Conservation (phyloP, 2,329 filamentous ascomycete genomes). For the Trichophyton benhamiae region DNA sequence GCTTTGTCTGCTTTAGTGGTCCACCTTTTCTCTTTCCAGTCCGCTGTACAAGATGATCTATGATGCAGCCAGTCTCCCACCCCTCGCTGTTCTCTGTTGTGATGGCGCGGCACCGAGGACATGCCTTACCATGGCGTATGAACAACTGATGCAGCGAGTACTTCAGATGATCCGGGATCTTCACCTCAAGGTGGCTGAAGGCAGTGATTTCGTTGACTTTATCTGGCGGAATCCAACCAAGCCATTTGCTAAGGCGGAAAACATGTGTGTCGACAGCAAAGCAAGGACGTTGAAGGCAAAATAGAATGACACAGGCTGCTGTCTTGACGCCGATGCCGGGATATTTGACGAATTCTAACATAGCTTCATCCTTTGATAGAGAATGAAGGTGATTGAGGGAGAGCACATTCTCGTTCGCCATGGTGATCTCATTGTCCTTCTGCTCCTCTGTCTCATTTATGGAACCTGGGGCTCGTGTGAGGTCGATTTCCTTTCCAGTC, state of each 20-base stretch:
- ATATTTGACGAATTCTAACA: slow-evolving; percentile 45
- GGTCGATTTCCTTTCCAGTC: slow-evolving; percentile 32
- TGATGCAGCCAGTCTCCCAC: slow-evolving; percentile 53
- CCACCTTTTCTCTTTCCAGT: slow-evolving; percentile 39
- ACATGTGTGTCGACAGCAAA: slow-evolving; percentile 58
- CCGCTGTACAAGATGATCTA: slow-evolving; percentile 50
- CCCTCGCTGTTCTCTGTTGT: slow-evolving; percentile 49
- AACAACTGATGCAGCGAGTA: slow-evolving; percentile 51
- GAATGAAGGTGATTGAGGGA: slow-evolving; percentile 52
- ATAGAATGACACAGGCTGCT: slow-evolving; percentile 51
- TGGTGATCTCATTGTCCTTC: slow-evolving; percentile 43
- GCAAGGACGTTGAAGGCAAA: slow-evolving; percentile 50
- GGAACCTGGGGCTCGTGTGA: slow-evolving; percentile 20
- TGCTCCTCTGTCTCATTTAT: slow-evolving; percentile 23
- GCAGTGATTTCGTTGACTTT: slow-evolving; percentile 38
- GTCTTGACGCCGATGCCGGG: slow-evolving; percentile 56
- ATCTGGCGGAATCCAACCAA: slow-evolving; percentile 47
- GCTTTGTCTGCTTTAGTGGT: neutral
- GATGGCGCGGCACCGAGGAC: slow-evolving; percentile 47
- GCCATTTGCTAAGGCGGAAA: slow-evolving; percentile 50
- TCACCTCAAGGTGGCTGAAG: slow-evolving; percentile 48
- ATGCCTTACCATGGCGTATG: slow-evolving; percentile 51
- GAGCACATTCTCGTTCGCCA: slow-evolving; percentile 47
- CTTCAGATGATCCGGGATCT: slow-evolving; percentile 50
- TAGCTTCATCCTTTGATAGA: slow-evolving; percentile 44